phyloP scores from a whole-genome alignment of 1,284 basidiomycete species.

The Tylopilus sp. region DNA sequence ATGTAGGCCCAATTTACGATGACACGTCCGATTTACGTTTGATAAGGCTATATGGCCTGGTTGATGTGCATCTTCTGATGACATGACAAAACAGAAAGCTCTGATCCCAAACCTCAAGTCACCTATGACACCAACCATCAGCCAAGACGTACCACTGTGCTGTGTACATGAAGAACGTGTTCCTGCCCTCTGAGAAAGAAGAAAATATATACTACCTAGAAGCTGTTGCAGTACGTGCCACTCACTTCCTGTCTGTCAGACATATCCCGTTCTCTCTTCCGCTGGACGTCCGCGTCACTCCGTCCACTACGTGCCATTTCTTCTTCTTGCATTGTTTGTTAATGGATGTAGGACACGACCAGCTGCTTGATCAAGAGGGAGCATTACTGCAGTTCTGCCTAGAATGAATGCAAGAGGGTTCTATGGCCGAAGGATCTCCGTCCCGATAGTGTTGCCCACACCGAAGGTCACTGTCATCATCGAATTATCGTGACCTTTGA shows the following conservation, averaged over 20 bases:
- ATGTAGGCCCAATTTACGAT: conserved; percentile 13
- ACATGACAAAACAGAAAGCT: neutral
- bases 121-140: conserved; percentile 1
- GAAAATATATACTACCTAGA: conserved; percentile 4
- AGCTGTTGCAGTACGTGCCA: conserved; percentile 3
- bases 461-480: conserved; percentile 33
- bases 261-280: conserved; percentile 35
- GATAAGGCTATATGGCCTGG: conserved; percentile 16
- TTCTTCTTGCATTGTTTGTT: conserved; percentile 20
- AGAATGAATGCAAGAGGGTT: conserved; percentile 36
- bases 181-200: conserved; percentile 9
- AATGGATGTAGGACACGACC: conserved; percentile 17
- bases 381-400: conserved; percentile 34
- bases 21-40: conserved; percentile 10
- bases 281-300: conserved; percentile 33
- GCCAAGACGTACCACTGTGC: conserved; percentile 8
- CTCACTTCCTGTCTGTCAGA: conserved; percentile 35
- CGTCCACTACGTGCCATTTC: conserved; percentile 28
- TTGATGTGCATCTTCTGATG: neutral
- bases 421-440: conserved; percentile 35
- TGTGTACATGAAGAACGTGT: conserved; percentile 28
- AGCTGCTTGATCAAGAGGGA: conserved; percentile 26
- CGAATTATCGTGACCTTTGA: conserved; percentile 33
- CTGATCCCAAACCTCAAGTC: conserved; percentile 3
- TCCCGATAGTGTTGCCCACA: conserved; percentile 32